Evolutionary conservation across 2,329 filamentous ascomycete species (phyloP).

Genomic region (Phoma sp.): DNA sequence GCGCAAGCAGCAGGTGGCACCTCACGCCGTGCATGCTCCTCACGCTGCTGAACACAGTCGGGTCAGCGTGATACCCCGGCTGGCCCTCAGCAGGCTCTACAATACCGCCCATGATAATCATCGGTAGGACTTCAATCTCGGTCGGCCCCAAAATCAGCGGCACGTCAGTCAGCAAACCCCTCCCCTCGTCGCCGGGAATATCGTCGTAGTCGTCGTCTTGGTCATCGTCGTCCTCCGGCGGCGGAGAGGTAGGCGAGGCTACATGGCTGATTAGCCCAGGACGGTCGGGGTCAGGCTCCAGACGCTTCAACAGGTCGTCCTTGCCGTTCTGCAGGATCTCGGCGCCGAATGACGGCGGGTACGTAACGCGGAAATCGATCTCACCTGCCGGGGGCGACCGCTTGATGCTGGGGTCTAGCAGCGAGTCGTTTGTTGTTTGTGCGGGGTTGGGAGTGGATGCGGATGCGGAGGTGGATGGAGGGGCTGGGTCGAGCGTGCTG

Average conservation of each 20-base stretch:
- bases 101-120: constrained; percentile 96
- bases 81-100: constrained; percentile 76
- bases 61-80: constrained; percentile 59
- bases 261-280: constrained; percentile 47
- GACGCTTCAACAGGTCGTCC: constrained; percentile 57
- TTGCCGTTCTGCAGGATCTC: constrained; percentile 58
- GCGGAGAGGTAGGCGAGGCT: constrained; percentile 49
- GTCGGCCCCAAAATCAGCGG: constrained; percentile 92
- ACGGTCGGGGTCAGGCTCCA: constrained; percentile 54
- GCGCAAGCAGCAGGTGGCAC: constrained; percentile 85
- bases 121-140: constrained; percentile 93
- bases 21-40: constrained; percentile 88
- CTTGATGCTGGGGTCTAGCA: constrained; percentile 45
- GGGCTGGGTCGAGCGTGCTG: constrained; percentile 17
- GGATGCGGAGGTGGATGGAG: constrained; percentile 25
- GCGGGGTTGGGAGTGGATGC: constrained; percentile 14
- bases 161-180: constrained; percentile 88
- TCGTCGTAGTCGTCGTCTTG: constrained; percentile 77
- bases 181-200: constrained; percentile 71
- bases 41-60: constrained; percentile 61
- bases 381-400: constrained; percentile 49
- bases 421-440: constrained; percentile 33
- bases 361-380: constrained; percentile 58
- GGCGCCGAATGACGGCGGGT: constrained; percentile 55
- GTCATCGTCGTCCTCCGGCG: constrained; percentile 66